Evolutionary conservation across 2,329 filamentous ascomycete species (phyloP).

Genomic region (Venturiaceae sp.): DNA sequence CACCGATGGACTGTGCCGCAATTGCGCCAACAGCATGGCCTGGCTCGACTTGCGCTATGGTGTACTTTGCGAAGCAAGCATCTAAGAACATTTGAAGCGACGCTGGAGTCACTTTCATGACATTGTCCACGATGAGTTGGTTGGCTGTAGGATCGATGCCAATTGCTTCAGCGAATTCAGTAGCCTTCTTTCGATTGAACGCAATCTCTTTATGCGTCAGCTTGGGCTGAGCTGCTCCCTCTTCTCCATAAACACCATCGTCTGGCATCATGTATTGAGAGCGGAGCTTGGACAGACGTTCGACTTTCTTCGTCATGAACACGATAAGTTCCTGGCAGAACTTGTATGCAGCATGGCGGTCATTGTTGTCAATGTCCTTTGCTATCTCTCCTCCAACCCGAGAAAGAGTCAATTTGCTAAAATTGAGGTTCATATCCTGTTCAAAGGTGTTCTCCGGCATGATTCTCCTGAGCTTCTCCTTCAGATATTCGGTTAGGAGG

Average conservation of each 20-base stretch:
- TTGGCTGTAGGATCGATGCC: slow-evolving; percentile 1
- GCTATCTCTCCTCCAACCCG: background rate
- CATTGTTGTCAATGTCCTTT: background rate
- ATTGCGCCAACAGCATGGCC: slow-evolving; percentile 94
- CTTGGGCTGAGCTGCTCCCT: background rate
- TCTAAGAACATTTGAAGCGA: slow-evolving; percentile 70
- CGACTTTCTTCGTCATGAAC: background rate
- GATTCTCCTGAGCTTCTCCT: background rate
- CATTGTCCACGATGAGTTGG: slow-evolving; percentile 48
- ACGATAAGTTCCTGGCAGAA: background rate
- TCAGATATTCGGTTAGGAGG: background rate
- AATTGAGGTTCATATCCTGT: background rate
- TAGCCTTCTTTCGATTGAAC: background rate
- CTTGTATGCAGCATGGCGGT: background rate
- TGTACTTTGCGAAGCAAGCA: slow-evolving; percentile 81
- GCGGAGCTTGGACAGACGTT: background rate
- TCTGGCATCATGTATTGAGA: background rate
- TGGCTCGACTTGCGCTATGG: slow-evolving; percentile 82
- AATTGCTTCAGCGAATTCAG: background rate
- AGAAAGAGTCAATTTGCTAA: background rate
- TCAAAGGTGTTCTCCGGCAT: background rate
- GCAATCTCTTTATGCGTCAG: background rate
- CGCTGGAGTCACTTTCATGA: slow-evolving; percentile 70
- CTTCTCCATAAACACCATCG: background rate
- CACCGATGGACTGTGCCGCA: slow-evolving; percentile 94